Evolutionary conservation across 371 early-diverging fungal species (phyloP), one percentile per base, ranked within the genome.

Genomic region (Vairimorpha ceranae): DNA sequence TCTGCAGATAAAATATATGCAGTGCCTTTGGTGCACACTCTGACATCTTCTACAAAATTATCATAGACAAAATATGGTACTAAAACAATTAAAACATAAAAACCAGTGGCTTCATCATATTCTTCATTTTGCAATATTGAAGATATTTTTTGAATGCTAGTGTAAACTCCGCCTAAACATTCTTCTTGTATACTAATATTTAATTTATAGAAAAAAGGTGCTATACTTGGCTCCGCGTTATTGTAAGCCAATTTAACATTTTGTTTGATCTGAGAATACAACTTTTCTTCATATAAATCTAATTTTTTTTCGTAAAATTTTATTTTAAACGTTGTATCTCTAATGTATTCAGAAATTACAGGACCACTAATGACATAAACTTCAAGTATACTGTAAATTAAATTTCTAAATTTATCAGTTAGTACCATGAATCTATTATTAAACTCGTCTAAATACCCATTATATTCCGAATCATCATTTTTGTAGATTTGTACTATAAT

Each of bases 111-210:
- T 23, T 74, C 74, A 4, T 79, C 75, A 64, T 73, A 82, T 6
- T 67, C 64, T 36, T 82, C 79, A 33, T 52, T 33, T 15, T 43
- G 12, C 21, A 80, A 29, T 14, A 63, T 29, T 52, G 15, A 72
- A 12, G 15, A 29, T 65, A 66, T 58, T 63, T 74, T 75, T 17
- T 75, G 51, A 14, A 82, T 65, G 23, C 46, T 32, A 8, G n/a
- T 75, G 67, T 79, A 82, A 32, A 76, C 30, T 8, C 19, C 30
- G 14, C 75, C 77, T 27, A 82, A 14, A 74, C 75, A 77, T 48
- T 75, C 52, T 36, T 66, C 33, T 30, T 54, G 32, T 17, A 73
- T 41, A 45, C 30, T 65, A 15, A 79, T 56, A 4, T 30, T 65
- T 19, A 60, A 41, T 27, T 70, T 54, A 72, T 75, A 80, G 33